These are phyloP conservation scores for Prunus salicina DNA, from an alignment of 306 rosid species.

Conservation along the genomic window DNA sequence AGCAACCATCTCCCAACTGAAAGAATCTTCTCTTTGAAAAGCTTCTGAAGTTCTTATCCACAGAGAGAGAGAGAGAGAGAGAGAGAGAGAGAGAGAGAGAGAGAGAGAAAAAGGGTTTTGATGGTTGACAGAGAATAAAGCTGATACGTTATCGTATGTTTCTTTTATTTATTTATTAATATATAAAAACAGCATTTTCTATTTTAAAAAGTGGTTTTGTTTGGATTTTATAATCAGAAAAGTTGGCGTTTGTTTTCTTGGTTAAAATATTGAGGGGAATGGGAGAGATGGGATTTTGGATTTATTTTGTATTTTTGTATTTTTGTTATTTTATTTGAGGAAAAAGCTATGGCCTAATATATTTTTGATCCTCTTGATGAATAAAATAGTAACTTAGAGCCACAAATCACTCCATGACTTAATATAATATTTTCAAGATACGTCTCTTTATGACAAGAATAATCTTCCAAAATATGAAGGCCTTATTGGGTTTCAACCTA, in stretches of 20 bases:
- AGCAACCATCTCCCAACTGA: constrained; percentile 3
- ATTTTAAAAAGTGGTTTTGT: background rate
- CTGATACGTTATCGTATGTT: background rate
- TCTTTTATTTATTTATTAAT: background rate
- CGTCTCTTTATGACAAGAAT: background rate
- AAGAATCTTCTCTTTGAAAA: background rate
- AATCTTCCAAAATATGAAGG: constrained; percentile 1
- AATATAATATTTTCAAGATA: background rate
- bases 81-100: background rate
- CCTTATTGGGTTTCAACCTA: too few relatives aligned
- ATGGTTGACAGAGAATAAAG: background rate
- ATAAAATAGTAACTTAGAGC: background rate
- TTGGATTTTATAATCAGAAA: background rate
- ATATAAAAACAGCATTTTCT: background rate
- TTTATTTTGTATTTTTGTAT: too few relatives aligned
- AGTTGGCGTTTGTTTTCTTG: background rate
- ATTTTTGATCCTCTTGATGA: too few relatives aligned
- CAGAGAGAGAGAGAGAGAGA: background rate
- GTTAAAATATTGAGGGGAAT: too few relatives aligned
- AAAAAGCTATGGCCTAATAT: too few relatives aligned
- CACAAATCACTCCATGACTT: background rate
- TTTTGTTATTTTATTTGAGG: background rate
- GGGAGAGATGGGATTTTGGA: too few relatives aligned
- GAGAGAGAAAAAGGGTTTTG: background rate
- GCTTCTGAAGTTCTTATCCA: constrained; percentile 9